These are phyloP conservation scores for Hapsidospora chrysogenum DNA, from an alignment of 495 filamentous ascomycete species.

Conservation along the genomic window DNA sequence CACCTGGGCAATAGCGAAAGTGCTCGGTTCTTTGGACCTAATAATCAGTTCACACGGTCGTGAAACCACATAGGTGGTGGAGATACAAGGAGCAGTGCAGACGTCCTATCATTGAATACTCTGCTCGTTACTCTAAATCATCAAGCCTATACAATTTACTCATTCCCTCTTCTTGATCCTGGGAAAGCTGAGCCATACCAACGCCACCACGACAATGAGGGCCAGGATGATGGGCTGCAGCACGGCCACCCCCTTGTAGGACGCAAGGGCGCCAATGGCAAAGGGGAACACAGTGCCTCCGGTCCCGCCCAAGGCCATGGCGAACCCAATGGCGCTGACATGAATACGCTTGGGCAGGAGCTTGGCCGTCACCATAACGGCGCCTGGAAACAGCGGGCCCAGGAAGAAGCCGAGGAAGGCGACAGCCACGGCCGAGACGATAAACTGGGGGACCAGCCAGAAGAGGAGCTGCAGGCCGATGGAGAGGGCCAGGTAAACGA, in stretches of 20 bases:
- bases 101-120: no score
- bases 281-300: constrained; percentile 75
- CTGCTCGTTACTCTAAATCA: no score
- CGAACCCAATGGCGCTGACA: constrained; percentile 69
- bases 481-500: constrained; percentile 42
- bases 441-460: constrained; percentile 67
- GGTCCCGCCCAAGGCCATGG: constrained; percentile 61
- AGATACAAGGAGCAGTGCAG: no score
- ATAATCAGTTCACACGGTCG: no score
- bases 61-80: no score
- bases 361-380: constrained; percentile 65
- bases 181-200: constrained; percentile 31
- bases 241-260: constrained; percentile 61
- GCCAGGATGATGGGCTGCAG: constrained; percentile 63
- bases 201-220: constrained; percentile 39
- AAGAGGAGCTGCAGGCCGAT: constrained; percentile 59
- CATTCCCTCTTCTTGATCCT: constrained; percentile 10
- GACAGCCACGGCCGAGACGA: constrained; percentile 57
- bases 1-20: no score
- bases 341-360: constrained; percentile 63
- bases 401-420: constrained; percentile 62
- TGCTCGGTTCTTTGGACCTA: no score
- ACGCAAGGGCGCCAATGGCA: constrained; percentile 68
- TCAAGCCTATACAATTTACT: no score
- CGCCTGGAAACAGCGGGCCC: constrained; percentile 68